phyloP scores from a whole-genome alignment of 129 eudicot genomes.

The Flaveria bidentis region DNA sequence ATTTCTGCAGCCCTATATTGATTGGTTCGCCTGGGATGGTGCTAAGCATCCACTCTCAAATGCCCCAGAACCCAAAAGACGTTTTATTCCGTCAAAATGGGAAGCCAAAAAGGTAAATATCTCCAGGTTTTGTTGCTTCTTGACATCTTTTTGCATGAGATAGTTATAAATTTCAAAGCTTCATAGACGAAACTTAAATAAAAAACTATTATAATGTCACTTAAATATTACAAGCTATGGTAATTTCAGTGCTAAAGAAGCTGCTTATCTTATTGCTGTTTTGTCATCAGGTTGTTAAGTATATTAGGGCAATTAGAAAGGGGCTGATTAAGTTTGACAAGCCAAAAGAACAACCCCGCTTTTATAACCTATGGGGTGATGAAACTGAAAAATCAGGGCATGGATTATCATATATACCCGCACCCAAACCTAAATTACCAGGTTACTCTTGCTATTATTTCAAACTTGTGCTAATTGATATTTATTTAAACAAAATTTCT shows the following conservation, averaged over 20 bases:
- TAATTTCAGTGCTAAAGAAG: not conserved
- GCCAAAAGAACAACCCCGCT: slow-evolving; percentile 74
- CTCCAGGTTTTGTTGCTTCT: slow-evolving; percentile 5
- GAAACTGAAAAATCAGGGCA: slow-evolving; percentile 73
- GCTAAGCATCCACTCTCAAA: slow-evolving; percentile 83
- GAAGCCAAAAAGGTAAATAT: slow-evolving; percentile 72
- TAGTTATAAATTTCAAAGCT: not conserved
- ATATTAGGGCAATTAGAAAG: slow-evolving; percentile 79
- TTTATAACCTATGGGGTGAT: slow-evolving; percentile 77
- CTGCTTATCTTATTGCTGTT: not conserved
- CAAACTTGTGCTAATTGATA: not conserved
- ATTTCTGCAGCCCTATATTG: slow-evolving; percentile 77
- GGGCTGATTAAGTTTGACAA: slow-evolving; percentile 78
- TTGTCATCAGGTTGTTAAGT: slow-evolving; percentile 58
- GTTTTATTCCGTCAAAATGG: slow-evolving; percentile 93
- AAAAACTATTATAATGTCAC: not conserved
- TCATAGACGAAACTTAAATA: not conserved
- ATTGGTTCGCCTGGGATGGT: slow-evolving; percentile 88
- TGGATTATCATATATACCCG: slow-evolving; percentile 88
- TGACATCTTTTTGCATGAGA: not conserved
- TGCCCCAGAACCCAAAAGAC: slow-evolving; percentile 99
- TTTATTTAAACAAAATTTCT: not conserved
- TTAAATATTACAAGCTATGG: not conserved
- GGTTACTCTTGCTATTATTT: slow-evolving; percentile 43
- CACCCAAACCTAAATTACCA: slow-evolving; percentile 88